Evolutionary conservation across 352 stramenopile genomes (phyloP), one percentile per base, ranked within the genome.

Genomic region (Globisporangium emineosum): DNA sequence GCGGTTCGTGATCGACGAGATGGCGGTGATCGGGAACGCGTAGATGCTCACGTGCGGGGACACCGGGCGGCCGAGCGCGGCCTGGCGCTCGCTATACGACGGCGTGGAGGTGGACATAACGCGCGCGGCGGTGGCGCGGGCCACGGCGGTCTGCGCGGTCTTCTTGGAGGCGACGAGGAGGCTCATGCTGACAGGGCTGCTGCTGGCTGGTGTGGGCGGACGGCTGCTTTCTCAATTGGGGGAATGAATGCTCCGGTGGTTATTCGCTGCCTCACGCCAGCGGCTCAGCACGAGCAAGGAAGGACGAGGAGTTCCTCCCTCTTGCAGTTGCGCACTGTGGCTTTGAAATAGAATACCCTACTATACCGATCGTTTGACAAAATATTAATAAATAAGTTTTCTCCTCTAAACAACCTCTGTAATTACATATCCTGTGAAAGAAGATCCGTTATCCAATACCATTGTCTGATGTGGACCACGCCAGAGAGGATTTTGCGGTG

Each of bases 21-120:
- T 65, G 35, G 96, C 96, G 25, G 81, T 86, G 19, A 98, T 73
- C 5, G 96, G 96, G 69, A 98, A 98, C 55, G 88, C 81, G 81
- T 99, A 99, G 71, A 98, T 96, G 52, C 85, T 96, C 43, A 99
- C 94, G 74, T 99, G 93, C n/a, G 97, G 97, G 57, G 91, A 98
- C 13, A 99, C 75, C 13, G 96, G 96, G 32, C 93, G 90, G 17
- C 91, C 93, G 21, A 94, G 90, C 45, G 83, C 76, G 25, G 86
- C 79, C 81, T 97, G 95, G 27, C 84, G 82, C 64, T 90, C 72
- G 30, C 83, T 92, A 71, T 98, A 98, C 50, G 69, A 66, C 37
- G 75, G 45, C 9, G 50, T 58, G 21, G 47, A 57, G 51, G 75
- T 71, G 51, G 68, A 67, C 54, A 73, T 57, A 32, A 68, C 75